These are phyloP conservation scores for Kalaharituber pfeilii DNA, from an alignment of 2,329 filamentous ascomycete genomes.

Conservation along the genomic window DNA sequence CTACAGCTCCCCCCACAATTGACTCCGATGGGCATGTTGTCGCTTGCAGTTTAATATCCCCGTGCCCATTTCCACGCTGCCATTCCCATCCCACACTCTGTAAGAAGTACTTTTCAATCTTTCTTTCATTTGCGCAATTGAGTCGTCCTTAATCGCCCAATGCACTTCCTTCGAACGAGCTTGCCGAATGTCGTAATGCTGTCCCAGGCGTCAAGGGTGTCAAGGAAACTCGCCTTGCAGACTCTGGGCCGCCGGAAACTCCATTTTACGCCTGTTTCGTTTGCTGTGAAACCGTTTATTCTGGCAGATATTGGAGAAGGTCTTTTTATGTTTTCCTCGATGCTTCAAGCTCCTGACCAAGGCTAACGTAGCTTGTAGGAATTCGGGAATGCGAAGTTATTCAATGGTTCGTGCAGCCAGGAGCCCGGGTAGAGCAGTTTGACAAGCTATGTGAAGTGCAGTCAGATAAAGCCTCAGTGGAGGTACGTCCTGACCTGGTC, in stretches of 20 bases:
- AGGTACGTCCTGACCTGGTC: conserved; percentile 28
- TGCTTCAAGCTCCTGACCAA: background rate
- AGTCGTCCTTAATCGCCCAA: too few relatives aligned
- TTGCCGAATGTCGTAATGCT: background rate
- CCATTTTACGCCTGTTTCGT: background rate
- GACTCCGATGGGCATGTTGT: background rate
- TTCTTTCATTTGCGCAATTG: too few relatives aligned
- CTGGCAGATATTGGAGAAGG: conserved; percentile 78
- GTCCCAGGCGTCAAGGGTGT: background rate
- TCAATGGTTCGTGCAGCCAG: conserved; percentile 97
- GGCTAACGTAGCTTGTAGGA: conserved; percentile 38
- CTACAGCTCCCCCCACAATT: background rate
- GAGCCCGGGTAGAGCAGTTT: conserved; percentile 91
- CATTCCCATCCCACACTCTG: too few relatives aligned
- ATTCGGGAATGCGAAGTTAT: conserved; percentile 98
- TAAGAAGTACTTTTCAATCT: too few relatives aligned
- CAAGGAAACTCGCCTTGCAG: background rate
- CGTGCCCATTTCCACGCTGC: conserved; percentile 14
- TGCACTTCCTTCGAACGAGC: too few relatives aligned
- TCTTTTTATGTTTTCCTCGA: conserved; percentile 28
- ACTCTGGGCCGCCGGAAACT: background rate
- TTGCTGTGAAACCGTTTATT: conserved; percentile 57
- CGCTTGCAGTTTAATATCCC: conserved; percentile 27
- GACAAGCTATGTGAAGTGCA: conserved; percentile 96
- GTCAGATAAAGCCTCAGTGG: conserved; percentile 77